Conservation (phyloP, 495 filamentous ascomycete genomes). For the Penicillium salamii region DNA sequence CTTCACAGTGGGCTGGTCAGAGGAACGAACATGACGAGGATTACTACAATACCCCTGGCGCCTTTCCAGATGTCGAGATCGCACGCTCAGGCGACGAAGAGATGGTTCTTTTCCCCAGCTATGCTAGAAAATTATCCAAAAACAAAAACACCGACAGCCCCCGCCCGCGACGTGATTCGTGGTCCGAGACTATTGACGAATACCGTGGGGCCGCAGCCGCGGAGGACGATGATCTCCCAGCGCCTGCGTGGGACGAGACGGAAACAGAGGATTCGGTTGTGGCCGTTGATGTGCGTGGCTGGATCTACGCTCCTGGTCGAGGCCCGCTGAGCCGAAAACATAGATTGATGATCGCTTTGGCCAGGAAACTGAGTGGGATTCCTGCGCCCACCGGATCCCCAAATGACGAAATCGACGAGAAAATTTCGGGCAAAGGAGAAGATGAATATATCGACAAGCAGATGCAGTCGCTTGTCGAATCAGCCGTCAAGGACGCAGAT, state of each 20-base stretch:
- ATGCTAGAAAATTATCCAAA: conserved; percentile 63
- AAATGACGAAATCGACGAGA: conserved; percentile 26
- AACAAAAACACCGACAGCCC: conserved; percentile 21
- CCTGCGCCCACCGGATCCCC: conserved; percentile 54
- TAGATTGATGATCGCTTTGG: conserved; percentile 77
- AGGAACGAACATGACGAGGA: conserved; percentile 53
- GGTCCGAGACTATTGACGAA: conserved; percentile 36
- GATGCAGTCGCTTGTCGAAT: conserved; percentile 68
- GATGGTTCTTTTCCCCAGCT: conserved; percentile 91
- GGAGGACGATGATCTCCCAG: conserved; percentile 13
- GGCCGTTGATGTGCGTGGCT: conserved; percentile 87
- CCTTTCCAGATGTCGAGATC: conserved; percentile 79
- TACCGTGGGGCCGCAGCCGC: conserved; percentile 30
- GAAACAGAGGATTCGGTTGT: conserved; percentile 80
- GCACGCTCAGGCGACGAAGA: conserved; percentile 79
- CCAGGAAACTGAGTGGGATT: conserved; percentile 80
- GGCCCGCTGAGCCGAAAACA: conserved; percentile 89
- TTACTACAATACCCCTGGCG: conserved; percentile 62
- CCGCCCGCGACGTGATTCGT: conserved; percentile 26
- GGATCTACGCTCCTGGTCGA: conserved; percentile 83
- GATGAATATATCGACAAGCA: conserved; percentile 65
- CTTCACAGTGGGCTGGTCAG: conserved; percentile 51
- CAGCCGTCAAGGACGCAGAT: conserved; percentile 67
- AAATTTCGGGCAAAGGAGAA: conserved; percentile 34
- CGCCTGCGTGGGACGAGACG: conserved; percentile 62